These are phyloP conservation scores for Brettanomyces bruxellensis DNA, from an alignment of 805 yeast genomes.

Conservation along the genomic window DNA sequence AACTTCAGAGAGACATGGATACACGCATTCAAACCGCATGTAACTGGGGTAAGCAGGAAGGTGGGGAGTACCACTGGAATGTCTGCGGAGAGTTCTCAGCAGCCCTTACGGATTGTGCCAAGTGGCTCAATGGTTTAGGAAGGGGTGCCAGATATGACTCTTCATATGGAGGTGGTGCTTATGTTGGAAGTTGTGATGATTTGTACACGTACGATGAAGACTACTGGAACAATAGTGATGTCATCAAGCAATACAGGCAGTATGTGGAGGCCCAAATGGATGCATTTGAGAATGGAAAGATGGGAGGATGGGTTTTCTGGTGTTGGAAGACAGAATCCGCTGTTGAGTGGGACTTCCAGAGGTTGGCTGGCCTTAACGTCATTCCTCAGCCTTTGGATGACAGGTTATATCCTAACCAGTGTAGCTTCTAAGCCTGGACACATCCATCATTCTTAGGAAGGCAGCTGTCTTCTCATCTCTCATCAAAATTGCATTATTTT, in stretches of 20 bases:
- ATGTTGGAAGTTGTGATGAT: constrained; percentile 58
- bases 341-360: constrained; percentile 78
- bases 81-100: constrained; percentile 69
- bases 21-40: constrained; percentile 51
- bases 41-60: constrained; percentile 33
- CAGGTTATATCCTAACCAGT: constrained; percentile 23
- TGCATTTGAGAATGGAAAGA: constrained; percentile 43
- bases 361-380: constrained; percentile 45
- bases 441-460: too few relatives aligned
- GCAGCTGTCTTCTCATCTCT: too few relatives aligned
- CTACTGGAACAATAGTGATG: constrained; percentile 48
- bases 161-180: constrained; percentile 29
- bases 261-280: constrained; percentile 88
- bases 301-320: constrained; percentile 91
- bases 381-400: constrained; percentile 70
- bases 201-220: constrained; percentile 30
- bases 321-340: constrained; percentile 81
- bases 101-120: constrained; percentile 62
- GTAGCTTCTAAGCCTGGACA: constrained; percentile 15
- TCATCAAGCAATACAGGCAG: constrained; percentile 49
- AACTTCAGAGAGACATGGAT: constrained; percentile 49
- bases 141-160: constrained; percentile 64
- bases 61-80: constrained; percentile 57
- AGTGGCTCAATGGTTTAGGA: constrained; percentile 63
- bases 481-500: too few relatives aligned